Conservation (phyloP, 306 rosid species). For the Clitoria ternatea region DNA sequence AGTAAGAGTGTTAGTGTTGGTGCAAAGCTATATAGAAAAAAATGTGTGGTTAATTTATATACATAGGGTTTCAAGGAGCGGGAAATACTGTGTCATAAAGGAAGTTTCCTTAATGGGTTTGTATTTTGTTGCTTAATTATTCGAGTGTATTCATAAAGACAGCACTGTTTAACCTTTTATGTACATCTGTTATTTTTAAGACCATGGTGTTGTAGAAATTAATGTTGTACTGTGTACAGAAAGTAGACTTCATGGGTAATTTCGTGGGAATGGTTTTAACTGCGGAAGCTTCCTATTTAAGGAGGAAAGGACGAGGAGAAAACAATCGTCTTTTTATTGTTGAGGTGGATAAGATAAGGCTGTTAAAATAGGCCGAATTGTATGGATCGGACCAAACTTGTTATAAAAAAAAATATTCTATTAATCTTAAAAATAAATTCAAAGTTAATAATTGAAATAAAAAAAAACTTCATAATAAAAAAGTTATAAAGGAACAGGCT, state of each 20-base stretch:
- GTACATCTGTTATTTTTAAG: not conserved
- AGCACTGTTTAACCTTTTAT: not conserved
- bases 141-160: not conserved
- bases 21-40: not conserved
- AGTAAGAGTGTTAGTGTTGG: not conserved
- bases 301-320: not conserved
- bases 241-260: not conserved
- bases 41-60: not conserved
- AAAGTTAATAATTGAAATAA: too few species aligned
- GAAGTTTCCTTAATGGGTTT: conserved; percentile 24
- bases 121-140: not conserved
- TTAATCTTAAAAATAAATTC: too few species aligned
- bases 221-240: not conserved
- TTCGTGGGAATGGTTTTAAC: not conserved
- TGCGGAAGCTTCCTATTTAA: conserved; percentile 23
- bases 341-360: not conserved
- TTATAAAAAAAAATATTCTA: too few species aligned
- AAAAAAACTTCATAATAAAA: too few species aligned
- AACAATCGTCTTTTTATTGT: not conserved
- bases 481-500: too few species aligned
- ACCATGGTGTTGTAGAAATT: not conserved
- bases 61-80: not conserved
- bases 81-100: not conserved
- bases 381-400: too few species aligned
- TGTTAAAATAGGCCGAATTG: too few species aligned